phyloP scores from a whole-genome alignment of 371 early-diverging fungal species.

The Smittium mucronatum region DNA sequence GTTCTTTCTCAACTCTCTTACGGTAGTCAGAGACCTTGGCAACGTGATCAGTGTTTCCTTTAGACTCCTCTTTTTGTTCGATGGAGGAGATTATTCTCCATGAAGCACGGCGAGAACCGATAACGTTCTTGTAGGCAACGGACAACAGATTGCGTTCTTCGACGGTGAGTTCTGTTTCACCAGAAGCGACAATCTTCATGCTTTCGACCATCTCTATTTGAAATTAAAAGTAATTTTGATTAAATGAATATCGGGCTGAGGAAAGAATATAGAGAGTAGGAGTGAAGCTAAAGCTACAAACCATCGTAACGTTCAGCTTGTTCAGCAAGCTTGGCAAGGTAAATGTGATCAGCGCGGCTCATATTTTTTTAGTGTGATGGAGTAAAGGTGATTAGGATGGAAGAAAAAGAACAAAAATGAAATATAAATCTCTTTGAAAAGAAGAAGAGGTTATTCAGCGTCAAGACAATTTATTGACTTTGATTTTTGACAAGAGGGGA shows the following conservation, averaged over 20 bases:
- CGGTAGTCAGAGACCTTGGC: constrained; percentile 86
- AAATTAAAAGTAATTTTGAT: neutral
- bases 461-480: neutral
- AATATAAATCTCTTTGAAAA: no score
- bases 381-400: neutral
- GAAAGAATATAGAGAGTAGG: neutral
- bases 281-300: constrained; percentile 33
- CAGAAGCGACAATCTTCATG: constrained; percentile 78
- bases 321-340: constrained; percentile 94
- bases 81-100: constrained; percentile 99
- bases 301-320: constrained; percentile 98
- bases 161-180: constrained; percentile 68
- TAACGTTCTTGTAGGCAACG: constrained; percentile 99
- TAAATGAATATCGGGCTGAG: neutral
- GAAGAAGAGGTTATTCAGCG: neutral
- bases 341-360: constrained; percentile 29
- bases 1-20: constrained; percentile 83
- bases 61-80: constrained; percentile 94
- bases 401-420: neutral
- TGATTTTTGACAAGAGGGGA: neutral
- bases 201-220: constrained; percentile 81
- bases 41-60: constrained; percentile 74
- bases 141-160: constrained; percentile 98
- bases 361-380: constrained; percentile 12
- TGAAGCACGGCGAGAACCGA: constrained; percentile 97